Base-by-base conservation (phyloP, 1,284 basidiomycete species). In the Heterobasidion irregulare region DNA sequence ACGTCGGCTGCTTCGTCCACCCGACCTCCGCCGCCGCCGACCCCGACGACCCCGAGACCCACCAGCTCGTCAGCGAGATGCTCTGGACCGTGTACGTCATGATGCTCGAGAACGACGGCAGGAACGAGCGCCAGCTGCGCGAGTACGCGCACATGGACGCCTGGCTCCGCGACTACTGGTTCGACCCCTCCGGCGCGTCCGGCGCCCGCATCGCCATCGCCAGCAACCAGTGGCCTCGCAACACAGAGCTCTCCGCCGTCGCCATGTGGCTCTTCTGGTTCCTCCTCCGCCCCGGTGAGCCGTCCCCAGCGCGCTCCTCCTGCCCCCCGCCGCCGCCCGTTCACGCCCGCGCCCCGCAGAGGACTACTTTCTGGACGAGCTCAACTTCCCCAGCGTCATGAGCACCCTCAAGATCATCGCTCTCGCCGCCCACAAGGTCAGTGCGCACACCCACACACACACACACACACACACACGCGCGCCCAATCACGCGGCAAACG, bases 381-480 rank as follows among this genome's bases (percentile, higher is more conserved):
- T 59, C 18, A 65, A 65, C 34, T 78, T 78, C 49, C 71, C 72
- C 55, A 72, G 74, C 26, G 76, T 78, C 5, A 64, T 75, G 32
- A 71, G 72, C 47, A 71, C 83, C 43, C 62, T 87, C 53, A 85
- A 86, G 61, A 63, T 81, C 10, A 76, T 81, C 57, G 83, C 86
- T 0, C 66, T 89, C 18, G 83, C 80, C 18, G 87, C 86, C 34
- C 84, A 86, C 61, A 75, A 75, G 62, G 86, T 87, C 58, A 51
- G 77, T 69, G 2, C 8, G 16, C 38, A 33, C n/a, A n/a, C n/a
- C n/a, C n/a, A n/a, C n/a, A n/a, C n/a, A n/a, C n/a, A n/a, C n/a
- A n/a, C n/a, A n/a, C n/a, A n/a, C n/a, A n/a, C n/a, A n/a, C n/a
- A n/a, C n/a, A n/a, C n/a, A n/a, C n/a, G n/a, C n/a, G n/a, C n/a